A percentile compares a stretch with the other conserved stretches of the same genome.
Evolutionary conservation across 139 green algal species (phyloP).

Genomic region (Gonium pectorale): DNA sequence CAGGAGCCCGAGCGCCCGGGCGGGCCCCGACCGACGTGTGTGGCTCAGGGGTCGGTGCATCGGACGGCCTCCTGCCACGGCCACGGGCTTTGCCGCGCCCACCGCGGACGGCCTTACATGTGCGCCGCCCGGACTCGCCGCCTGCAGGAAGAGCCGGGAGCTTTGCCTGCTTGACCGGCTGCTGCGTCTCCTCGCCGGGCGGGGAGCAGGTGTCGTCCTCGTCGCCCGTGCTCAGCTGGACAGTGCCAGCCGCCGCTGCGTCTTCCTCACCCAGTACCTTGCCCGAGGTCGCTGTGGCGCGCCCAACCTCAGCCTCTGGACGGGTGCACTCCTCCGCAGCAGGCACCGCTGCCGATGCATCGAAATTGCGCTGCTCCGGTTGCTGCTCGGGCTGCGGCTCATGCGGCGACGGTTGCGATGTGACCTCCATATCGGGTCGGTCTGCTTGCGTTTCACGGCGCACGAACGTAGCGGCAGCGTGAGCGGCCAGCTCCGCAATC

Average conservation of each 20-base stretch:
- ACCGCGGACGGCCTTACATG: background rate
- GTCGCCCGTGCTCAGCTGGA: constrained; percentile 5
- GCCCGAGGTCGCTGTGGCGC: too few relatives aligned
- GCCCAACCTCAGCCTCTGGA: too few relatives aligned
- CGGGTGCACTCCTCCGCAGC: too few relatives aligned
- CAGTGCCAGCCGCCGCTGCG: background rate
- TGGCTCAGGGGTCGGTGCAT: too few relatives aligned
- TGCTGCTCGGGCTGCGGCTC: too few relatives aligned
- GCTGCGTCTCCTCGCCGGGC: background rate
- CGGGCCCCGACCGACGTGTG: too few relatives aligned
- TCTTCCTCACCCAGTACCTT: too few relatives aligned
- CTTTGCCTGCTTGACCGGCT: background rate
- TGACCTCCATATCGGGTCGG: background rate
- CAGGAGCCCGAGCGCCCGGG: too few relatives aligned
- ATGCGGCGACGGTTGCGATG: too few relatives aligned
- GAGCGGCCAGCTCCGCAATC: background rate
- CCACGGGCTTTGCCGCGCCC: background rate
- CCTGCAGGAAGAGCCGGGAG: background rate
- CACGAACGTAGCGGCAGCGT: background rate
- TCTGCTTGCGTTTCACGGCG: background rate
- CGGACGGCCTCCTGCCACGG: too few relatives aligned
- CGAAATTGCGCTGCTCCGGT: too few relatives aligned
- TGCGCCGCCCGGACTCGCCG: background rate
- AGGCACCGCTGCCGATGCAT: too few relatives aligned
- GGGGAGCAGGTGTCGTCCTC: background rate